Percentiles rank a stretch among this genome's conserved stretches.
Evolutionary conservation across 2,329 filamentous ascomycete species (phyloP).

Genomic region (Beauveria sp.): DNA sequence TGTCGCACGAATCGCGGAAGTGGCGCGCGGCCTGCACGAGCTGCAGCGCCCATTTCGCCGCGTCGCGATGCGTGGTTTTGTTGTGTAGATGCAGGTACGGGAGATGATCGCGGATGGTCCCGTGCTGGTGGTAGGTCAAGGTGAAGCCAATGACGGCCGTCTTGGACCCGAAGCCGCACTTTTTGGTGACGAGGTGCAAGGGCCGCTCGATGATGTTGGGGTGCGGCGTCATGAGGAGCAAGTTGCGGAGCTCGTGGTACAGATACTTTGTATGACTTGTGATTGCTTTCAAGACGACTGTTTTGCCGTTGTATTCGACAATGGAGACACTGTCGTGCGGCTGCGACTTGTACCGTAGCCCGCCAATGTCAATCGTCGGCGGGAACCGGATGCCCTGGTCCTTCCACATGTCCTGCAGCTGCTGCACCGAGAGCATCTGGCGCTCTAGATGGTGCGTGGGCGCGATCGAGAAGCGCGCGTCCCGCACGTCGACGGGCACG

Average conservation of each 20-base stretch:
- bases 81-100: conserved; percentile 42
- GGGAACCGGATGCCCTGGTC: conserved; percentile 31
- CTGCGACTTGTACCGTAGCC: conserved; percentile 44
- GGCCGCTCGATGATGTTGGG: conserved; percentile 45
- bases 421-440: conserved; percentile 38
- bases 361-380: conserved; percentile 38
- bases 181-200: conserved; percentile 47
- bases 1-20: conserved; percentile 34
- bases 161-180: conserved; percentile 48
- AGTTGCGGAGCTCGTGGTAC: conserved; percentile 51
- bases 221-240: conserved; percentile 46
- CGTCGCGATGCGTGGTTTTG: conserved; percentile 33
- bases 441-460: conserved; percentile 46
- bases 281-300: conserved; percentile 51
- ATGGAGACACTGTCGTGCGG: conserved; percentile 54
- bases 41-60: conserved; percentile 47
- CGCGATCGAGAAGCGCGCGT: conserved; percentile 39
- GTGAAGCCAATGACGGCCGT: conserved; percentile 49
- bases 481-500: conserved; percentile 38
- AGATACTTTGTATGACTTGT: conserved; percentile 52
- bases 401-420: conserved; percentile 38
- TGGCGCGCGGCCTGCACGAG: conserved; percentile 44
- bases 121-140: conserved; percentile 44
- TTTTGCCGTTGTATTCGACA: conserved; percentile 34
- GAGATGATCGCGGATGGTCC: conserved; percentile 47